Evolutionary conservation across 768 basidiomycete species (phyloP).

Genomic region (Russula compacta): DNA sequence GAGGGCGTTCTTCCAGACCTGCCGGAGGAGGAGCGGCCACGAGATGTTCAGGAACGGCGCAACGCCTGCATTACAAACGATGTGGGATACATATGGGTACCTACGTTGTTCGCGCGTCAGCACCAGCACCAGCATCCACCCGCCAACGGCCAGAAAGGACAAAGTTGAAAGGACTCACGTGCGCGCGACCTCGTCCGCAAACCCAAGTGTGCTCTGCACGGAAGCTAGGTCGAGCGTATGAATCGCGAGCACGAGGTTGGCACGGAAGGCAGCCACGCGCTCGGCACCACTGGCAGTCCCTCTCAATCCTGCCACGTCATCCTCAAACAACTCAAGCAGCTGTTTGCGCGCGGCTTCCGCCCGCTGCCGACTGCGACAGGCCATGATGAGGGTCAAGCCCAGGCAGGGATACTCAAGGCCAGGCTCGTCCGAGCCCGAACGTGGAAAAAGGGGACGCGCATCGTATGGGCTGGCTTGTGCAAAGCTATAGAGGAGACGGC

Average conservation of each 20-base stretch:
- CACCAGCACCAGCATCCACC: not conserved
- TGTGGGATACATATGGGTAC: constrained; percentile 71
- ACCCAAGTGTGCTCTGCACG: constrained; percentile 51
- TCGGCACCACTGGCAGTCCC: constrained; percentile 35
- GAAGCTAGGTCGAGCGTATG: constrained; percentile 56
- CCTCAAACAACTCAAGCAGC: constrained; percentile 46
- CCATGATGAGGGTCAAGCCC: constrained; percentile 69
- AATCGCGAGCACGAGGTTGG: constrained; percentile 51
- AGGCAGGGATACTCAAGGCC: constrained; percentile 30
- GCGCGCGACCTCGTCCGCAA: constrained; percentile 43
- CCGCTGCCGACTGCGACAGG: constrained; percentile 58
- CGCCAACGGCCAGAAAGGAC: not conserved
- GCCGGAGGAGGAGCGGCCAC: constrained; percentile 37
- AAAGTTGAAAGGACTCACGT: constrained; percentile 36
- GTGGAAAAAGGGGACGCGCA: constrained; percentile 36
- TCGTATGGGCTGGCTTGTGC: constrained; percentile 44
- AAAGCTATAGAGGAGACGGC: constrained; percentile 64
- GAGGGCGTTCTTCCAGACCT: constrained; percentile 31
- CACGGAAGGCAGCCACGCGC: constrained; percentile 48
- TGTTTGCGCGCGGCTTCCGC: constrained; percentile 54
- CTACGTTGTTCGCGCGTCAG: constrained; percentile 29
- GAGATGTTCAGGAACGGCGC: constrained; percentile 48
- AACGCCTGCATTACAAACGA: constrained; percentile 75
- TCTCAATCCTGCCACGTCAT: constrained; percentile 36
- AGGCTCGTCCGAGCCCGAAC: constrained; percentile 19